phyloP scores from a whole-genome alignment of 306 rosid genomes.

The Adenanthera pavonina region DNA sequence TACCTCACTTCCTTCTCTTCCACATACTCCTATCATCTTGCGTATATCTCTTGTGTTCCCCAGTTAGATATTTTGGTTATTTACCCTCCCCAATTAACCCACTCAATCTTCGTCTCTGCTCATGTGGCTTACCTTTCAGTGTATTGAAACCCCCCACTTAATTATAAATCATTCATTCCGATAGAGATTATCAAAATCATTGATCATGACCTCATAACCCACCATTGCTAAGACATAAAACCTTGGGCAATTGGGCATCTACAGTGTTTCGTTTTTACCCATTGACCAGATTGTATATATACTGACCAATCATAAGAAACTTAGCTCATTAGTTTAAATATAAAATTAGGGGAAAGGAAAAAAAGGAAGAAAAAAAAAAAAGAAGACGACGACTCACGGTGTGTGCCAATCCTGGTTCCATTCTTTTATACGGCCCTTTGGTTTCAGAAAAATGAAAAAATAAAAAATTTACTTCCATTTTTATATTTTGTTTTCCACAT shows the following conservation, averaged over 20 bases:
- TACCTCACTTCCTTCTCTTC: no score
- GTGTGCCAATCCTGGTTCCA: neutral
- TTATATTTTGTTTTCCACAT: neutral
- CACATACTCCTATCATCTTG: no score
- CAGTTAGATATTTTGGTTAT: no score
- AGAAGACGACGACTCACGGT: neutral
- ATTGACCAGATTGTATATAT: conserved; percentile 35
- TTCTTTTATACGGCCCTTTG: conserved; percentile 11
- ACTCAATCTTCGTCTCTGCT: no score
- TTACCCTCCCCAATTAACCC: no score
- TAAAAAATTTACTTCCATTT: neutral
- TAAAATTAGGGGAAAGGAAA: neutral
- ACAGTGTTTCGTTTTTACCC: conserved; percentile 40
- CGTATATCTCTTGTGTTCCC: no score
- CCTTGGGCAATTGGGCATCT: neutral
- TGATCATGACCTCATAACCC: conserved; percentile 18
- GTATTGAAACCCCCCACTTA: neutral
- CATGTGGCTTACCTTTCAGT: neutral
- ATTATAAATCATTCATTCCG: neutral
- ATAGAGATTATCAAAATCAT: neutral
- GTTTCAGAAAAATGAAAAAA: neutral
- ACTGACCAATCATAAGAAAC: neutral
- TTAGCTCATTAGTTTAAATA: neutral
- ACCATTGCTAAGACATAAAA: conserved; percentile 28
- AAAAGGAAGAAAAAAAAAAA: no score